These are phyloP conservation scores for Sphagnum tenellum DNA, from an alignment of 225 moss, liverwort and hornwort species.

Conservation along the genomic window DNA sequence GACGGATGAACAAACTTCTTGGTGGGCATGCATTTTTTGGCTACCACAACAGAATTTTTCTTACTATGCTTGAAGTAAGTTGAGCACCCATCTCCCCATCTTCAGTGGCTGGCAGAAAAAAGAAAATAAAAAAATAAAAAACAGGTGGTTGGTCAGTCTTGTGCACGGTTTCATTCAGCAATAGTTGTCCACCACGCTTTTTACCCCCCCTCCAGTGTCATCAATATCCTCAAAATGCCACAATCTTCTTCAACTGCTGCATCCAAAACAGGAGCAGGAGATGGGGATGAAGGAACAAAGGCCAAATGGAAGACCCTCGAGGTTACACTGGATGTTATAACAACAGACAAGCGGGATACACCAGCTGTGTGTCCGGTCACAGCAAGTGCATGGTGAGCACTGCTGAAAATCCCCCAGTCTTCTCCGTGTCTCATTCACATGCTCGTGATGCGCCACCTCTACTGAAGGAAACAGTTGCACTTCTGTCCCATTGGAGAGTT, in stretches of 20 bases:
- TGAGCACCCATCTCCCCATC: too few relatives aligned
- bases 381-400: slow-evolving; percentile 43
- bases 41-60: too few relatives aligned
- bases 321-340: slow-evolving; percentile 38
- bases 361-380: slow-evolving; percentile 25
- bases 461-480: slow-evolving; percentile 22
- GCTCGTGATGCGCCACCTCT: slow-evolving; percentile 10
- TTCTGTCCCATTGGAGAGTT: slow-evolving; percentile 25
- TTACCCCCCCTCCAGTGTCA: too few relatives aligned
- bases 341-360: slow-evolving; percentile 38
- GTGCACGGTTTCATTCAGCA: too few relatives aligned
- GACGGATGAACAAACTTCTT: too few relatives aligned
- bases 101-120: too few relatives aligned
- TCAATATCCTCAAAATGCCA: too few relatives aligned
- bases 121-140: too few relatives aligned
- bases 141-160: too few relatives aligned
- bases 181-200: too few relatives aligned
- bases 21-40: too few relatives aligned
- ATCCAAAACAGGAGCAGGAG: slow-evolving; percentile 34
- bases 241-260: not conserved
- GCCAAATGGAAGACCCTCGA: slow-evolving; percentile 31
- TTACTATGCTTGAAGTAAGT: too few relatives aligned
- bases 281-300: slow-evolving; percentile 41
- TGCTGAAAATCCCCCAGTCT: slow-evolving; percentile 24
- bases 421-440: slow-evolving; percentile 18